Evolutionary conservation across 768 basidiomycete genomes (phyloP), one percentile per base, ranked within the genome.

Genomic region (Saitozyma podzolica): DNA sequence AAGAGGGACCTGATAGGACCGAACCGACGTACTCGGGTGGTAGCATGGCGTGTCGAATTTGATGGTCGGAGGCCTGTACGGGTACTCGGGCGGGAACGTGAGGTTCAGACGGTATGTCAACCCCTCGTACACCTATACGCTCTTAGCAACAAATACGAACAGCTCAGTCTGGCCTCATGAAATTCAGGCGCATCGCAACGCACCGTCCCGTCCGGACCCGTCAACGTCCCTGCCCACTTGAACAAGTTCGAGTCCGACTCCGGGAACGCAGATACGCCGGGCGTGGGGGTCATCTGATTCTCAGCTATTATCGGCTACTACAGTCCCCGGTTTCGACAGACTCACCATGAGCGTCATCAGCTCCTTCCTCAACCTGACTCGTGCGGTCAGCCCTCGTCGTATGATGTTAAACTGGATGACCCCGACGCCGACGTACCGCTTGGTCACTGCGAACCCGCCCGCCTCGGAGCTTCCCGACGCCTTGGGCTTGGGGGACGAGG

Each of bases 171-270:
- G n/a, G n/a, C n/a, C n/a, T n/a, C n/a, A n/a, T n/a, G n/a, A n/a
- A n/a, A n/a, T n/a, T n/a, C n/a, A n/a, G n/a, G n/a, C n/a, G n/a
- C 51, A 50, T 54, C 49, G 40, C 20, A 40, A 81, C 87, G 56
- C 70, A 89, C 89, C 14, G 91, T 92, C 67, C 85, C 89, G 45
- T 85, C 68, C 0, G 90, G 86, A 0, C 92, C 92, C 72, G 90
- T 89, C 72, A 94, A 89, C 49, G 90, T 91, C 8, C 91, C 92
- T 6, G 86, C 84, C 92, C 92, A 94, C 73, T 92, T 91, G 65
- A 91, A 91, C 13, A 94, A 82, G 78, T 91, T 92, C 10, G 87
- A 85, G 62, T 94, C 91, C 63, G 85, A 86, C 74, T 88, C 91
- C 0, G 92, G 92, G 78, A 92, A 93, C 8, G 92, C 92, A 53